Conservation (phyloP, 371 early-diverging fungal species). For the Phascolomyces articulosus region DNA sequence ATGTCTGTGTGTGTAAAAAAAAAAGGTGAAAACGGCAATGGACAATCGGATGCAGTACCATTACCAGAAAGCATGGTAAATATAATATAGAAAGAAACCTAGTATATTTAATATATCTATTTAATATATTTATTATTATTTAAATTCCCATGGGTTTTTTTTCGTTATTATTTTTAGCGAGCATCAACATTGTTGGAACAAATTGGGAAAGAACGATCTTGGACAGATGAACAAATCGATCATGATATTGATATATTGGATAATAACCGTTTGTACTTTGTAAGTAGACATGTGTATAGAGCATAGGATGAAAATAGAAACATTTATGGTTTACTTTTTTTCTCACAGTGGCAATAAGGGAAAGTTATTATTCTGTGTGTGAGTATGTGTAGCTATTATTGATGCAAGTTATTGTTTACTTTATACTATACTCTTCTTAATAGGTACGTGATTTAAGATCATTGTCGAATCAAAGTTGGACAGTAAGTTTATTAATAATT, state of each 20-base stretch:
- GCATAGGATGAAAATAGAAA: not conserved
- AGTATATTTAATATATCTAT: too few relatives aligned
- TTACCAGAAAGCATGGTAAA: conserved; percentile 14
- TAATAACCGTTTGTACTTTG: conserved; percentile 56
- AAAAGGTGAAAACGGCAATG: not conserved
- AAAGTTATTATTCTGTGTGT: too few relatives aligned
- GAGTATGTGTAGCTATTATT: too few relatives aligned
- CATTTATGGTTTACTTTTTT: not conserved
- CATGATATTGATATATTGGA: conserved; percentile 55
- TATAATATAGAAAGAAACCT: not conserved
- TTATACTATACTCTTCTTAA: too few relatives aligned
- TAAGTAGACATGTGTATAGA: conserved; percentile 18
- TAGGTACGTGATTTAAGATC: conserved; percentile 61
- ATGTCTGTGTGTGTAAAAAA: not conserved
- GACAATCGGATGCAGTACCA: not conserved
- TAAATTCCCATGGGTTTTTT: not conserved
- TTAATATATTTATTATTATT: too few relatives aligned
- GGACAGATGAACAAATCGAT: conserved; percentile 62
- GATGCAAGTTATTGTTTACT: too few relatives aligned
- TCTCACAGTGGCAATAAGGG: too few relatives aligned
- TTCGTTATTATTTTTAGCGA: conserved; percentile 38
- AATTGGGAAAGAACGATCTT: conserved; percentile 62
- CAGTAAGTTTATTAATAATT: conserved; percentile 33
- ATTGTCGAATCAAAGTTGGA: conserved; percentile 66
- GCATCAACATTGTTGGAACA: conserved; percentile 65